Evolutionary conservation across 2,329 filamentous ascomycete species (phyloP).

Genomic region (Fusarium sp.): DNA sequence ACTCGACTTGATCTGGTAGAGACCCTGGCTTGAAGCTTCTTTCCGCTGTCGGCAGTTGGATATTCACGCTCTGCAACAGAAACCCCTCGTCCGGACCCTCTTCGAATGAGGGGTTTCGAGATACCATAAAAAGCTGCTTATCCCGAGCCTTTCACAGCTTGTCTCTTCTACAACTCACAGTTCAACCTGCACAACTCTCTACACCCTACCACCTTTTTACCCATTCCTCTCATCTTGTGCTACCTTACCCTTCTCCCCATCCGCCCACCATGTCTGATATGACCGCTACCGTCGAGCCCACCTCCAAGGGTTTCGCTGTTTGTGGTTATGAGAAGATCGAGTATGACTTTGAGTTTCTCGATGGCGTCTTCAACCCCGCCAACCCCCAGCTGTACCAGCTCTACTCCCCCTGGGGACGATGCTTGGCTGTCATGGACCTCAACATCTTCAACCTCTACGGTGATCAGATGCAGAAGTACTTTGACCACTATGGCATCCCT

Average conservation of each 20-base stretch:
- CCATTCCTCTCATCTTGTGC: not conserved
- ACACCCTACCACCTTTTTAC: conserved; percentile 6
- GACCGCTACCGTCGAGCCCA: conserved; percentile 73
- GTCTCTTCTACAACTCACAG: not conserved
- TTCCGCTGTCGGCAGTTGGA: conserved; percentile 20
- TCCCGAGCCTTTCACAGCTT: conserved; percentile 4
- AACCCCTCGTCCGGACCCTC: not conserved
- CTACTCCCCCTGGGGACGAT: conserved; percentile 73
- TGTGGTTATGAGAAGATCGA: conserved; percentile 81
- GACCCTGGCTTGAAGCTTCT: conserved; percentile 5
- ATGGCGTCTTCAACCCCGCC: conserved; percentile 71
- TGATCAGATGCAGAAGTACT: conserved; percentile 73
- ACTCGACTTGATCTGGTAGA: conserved; percentile 13
- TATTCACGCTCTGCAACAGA: not conserved
- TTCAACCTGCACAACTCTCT: conserved; percentile 21
- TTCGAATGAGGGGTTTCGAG: not conserved
- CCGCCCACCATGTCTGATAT: conserved; percentile 72
- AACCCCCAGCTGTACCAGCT: conserved; percentile 72
- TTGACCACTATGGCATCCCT: conserved; percentile 70
- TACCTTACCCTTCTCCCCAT: not conserved
- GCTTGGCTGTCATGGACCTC: conserved; percentile 75
- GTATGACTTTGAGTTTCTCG: conserved; percentile 79
- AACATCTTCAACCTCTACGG: conserved; percentile 78
- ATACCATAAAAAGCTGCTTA: conserved; percentile 27
- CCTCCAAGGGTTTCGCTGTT: conserved; percentile 73